phyloP scores from a whole-genome alignment of 306 rosid genomes.

The Cucumis melo region DNA sequence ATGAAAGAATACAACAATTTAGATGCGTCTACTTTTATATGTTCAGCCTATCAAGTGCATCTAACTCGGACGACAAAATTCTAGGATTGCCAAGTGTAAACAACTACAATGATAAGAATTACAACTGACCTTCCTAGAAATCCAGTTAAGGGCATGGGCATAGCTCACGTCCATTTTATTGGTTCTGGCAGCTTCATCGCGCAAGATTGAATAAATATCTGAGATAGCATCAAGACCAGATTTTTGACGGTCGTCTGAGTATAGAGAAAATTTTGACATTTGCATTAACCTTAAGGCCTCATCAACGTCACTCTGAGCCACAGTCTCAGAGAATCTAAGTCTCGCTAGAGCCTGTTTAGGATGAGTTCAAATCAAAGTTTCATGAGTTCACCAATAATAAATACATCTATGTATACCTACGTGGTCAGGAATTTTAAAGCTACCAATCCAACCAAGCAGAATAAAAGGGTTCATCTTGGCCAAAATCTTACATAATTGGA shows the following conservation, averaged over 20 bases:
- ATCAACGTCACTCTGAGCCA: conserved; percentile 96
- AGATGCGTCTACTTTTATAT: neutral
- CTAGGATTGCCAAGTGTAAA: neutral
- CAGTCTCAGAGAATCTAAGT: conserved; percentile 72
- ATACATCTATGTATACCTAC: neutral
- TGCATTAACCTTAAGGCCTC: conserved; percentile 96
- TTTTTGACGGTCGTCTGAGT: conserved; percentile 85
- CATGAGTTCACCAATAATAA: neutral
- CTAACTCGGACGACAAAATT: neutral
- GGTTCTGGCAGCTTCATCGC: conserved; percentile 81
- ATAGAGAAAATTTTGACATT: conserved; percentile 93
- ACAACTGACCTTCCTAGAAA: conserved; percentile 74
- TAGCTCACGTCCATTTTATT: conserved; percentile 71
- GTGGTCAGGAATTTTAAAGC: neutral
- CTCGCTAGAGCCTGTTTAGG: conserved; percentile 74
- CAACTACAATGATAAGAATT: neutral
- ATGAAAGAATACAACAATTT: neutral
- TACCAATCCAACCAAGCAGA: neutral
- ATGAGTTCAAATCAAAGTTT: conserved; percentile 8
- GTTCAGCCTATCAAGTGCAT: neutral
- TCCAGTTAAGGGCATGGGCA: conserved; percentile 84
- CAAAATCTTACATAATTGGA: neutral
- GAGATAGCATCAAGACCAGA: conserved; percentile 95
- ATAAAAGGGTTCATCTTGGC: neutral
- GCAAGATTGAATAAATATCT: conserved; percentile 85